Evolutionary conservation across 768 basidiomycete species (phyloP).

Genomic region (Trametes cubensis): DNA sequence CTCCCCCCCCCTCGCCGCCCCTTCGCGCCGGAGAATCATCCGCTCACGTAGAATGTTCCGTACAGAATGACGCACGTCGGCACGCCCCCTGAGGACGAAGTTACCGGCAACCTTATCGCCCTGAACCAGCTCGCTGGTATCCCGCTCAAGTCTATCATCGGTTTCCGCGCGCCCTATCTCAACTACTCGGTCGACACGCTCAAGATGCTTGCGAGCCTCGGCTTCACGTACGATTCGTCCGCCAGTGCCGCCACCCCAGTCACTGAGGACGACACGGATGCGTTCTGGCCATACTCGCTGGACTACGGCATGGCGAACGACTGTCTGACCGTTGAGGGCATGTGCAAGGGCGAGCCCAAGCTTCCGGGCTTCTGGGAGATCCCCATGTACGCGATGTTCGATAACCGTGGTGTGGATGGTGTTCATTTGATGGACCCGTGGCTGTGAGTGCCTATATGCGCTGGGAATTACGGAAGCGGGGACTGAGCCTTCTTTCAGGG

Average conservation of each 20-base stretch:
- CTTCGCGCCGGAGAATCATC: neutral
- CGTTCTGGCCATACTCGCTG: conserved; percentile 83
- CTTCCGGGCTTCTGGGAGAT: conserved; percentile 84
- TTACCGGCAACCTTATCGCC: conserved; percentile 78
- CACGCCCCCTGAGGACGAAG: conserved; percentile 60
- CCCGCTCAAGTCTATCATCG: conserved; percentile 60
- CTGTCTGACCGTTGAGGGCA: conserved; percentile 55
- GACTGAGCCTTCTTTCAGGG: conserved; percentile 36
- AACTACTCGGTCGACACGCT: conserved; percentile 68
- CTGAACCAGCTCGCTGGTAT: conserved; percentile 80
- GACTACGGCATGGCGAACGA: conserved; percentile 82
- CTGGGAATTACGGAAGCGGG: neutral
- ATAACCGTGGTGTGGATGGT: conserved; percentile 54
- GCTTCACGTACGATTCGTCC: conserved; percentile 76
- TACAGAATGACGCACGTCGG: conserved; percentile 79
- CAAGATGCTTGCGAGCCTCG: conserved; percentile 51
- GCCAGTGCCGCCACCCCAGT: conserved; percentile 64
- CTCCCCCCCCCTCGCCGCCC: neutral
- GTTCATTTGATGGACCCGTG: conserved; percentile 83
- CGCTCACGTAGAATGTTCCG: conserved; percentile 5
- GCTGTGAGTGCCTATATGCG: conserved; percentile 50
- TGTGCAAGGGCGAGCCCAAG: conserved; percentile 70
- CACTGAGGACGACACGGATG: conserved; percentile 66
- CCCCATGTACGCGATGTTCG: conserved; percentile 82
- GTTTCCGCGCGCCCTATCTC: conserved; percentile 81